Base-by-base conservation (phyloP, 805 yeast genomes). In the Novakomyces olei region DNA sequence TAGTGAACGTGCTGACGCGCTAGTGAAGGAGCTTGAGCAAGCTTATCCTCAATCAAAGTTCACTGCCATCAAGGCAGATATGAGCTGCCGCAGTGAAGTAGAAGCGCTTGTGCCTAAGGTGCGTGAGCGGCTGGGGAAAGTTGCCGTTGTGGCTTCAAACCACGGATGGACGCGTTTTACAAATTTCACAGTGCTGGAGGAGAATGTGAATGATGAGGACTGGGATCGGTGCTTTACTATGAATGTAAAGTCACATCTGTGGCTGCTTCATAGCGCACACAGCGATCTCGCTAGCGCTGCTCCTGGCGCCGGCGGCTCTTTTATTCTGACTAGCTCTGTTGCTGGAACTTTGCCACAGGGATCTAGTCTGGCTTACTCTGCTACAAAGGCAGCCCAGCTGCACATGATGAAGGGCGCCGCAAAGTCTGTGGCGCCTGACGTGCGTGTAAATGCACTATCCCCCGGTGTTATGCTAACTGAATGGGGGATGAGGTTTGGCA, bases 101-200 rank as follows among this genome's bases (percentile, higher is more conserved):
- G 46, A 43, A 15, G 31, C 34, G 19, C 40, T 53, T 15, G 50
- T 59, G 3, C 37, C 28, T 2, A 45, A 42, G 10, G 46, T 53
- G 3, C 44, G 44, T 8, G 41, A 32, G 34, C 16, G 32, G 10
- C 51, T 18, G 52, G 51, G 6, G 36, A 19, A 29, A 5, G 40
- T 59, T 12, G 58, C 56, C 35, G 57, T 59, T 19, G 56, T 54
- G 15, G 42, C 54, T 9, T 53, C 58, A 9, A 54, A 54, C 37
- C 57, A 55, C 5, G 58, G 58, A 3, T 54, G 57, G 55, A 54
- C 59, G 8, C 44, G 51, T 32, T 39, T 49, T 26, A 41, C 50
- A 10, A 48, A 55, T 9, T 45, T 45, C 35, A 41, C 43, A 10
- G 52, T 53, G 32, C 38, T 54, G 26, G 54, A 51, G 32, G 43